These are phyloP conservation scores for Porcisia hertigi DNA, from an alignment of 208 protist genomes.

Conservation along the genomic window DNA sequence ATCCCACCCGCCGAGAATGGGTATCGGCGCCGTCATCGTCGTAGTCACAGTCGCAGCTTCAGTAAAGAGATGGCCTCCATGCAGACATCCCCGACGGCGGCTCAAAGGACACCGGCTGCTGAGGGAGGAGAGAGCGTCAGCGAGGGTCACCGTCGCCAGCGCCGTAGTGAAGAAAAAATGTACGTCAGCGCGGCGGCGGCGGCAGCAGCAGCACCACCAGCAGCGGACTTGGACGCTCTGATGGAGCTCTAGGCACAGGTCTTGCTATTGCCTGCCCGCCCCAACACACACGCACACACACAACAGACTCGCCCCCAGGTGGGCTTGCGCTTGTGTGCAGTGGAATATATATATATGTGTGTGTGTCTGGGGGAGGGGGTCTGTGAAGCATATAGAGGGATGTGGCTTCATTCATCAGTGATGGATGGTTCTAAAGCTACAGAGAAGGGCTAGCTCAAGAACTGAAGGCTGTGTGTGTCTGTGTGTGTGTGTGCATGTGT, in stretches of 20 bases:
- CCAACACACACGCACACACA: background rate
- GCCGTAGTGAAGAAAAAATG: background rate
- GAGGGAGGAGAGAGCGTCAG: background rate
- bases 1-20: background rate
- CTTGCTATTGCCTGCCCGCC: background rate
- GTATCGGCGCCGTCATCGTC: slow-evolving; percentile 1
- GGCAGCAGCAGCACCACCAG: background rate
- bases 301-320: background rate
- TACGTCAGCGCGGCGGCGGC: background rate
- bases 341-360: too few species aligned
- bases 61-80: background rate
- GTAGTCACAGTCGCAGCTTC: slow-evolving; percentile 15
- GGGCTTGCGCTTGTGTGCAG: background rate
- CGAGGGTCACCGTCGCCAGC: background rate
- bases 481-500: background rate
- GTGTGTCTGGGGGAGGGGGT: background rate
- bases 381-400: background rate
- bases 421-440: background rate
- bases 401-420: background rate
- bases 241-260: slow-evolving; percentile 29
- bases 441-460: background rate
- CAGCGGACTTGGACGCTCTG: slow-evolving; percentile 34
- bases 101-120: background rate
- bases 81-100: too few species aligned
- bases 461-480: background rate